Base-by-base conservation (phyloP, 768 basidiomycete species). In the Pholiota molesta region DNA sequence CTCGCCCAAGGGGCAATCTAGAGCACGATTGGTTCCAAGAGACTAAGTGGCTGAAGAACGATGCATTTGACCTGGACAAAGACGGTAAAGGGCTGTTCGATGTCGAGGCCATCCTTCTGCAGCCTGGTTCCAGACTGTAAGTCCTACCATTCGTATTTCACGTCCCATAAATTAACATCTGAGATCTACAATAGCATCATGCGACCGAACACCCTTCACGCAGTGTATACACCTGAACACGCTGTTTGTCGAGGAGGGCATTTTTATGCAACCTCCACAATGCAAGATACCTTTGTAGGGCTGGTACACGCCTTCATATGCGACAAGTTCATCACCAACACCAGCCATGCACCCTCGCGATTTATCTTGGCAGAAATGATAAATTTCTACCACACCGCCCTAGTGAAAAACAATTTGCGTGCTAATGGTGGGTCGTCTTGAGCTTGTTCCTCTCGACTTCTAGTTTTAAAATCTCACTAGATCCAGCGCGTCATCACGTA, bases 191-290 rank as follows among this genome's bases (percentile, higher is more conserved):
- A 6, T 19, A 72, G 73, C 31, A 56, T 69, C 16, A 66, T 74
- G 66, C 37, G 58, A 0, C 71, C 73, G 1, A 65, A 66, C 16
- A 66, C 55, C 4, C 37, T 61, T 0, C 69, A 72, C 37, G 39
- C 53, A 0, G 67, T 69, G 1, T 60, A 53, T 16, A 68, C 67
- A 0, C 33, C 59, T 1, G 60, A 62, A 2, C 3, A 64, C 40
- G 33, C 68, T 8, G 66, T 73, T 1, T 71, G 65, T n/a, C 35
- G 49, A 16, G 71, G 72, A 0, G 65, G 68, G 2, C 71, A 73
- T 52, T 72, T 62, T 29, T 70, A 69, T 44, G n/a, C 64, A 0
- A 52, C 64, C 0, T 33, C 51, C 6, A 63, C 61, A 0, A 61
- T 74, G 28, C 55, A 59, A 11, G 56, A 62, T 3, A 68, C 69